Evolutionary conservation across 225 moss, liverwort and hornwort species (phyloP), one percentile per base, ranked within the genome.

Genomic region (Polytrichum formosum): DNA sequence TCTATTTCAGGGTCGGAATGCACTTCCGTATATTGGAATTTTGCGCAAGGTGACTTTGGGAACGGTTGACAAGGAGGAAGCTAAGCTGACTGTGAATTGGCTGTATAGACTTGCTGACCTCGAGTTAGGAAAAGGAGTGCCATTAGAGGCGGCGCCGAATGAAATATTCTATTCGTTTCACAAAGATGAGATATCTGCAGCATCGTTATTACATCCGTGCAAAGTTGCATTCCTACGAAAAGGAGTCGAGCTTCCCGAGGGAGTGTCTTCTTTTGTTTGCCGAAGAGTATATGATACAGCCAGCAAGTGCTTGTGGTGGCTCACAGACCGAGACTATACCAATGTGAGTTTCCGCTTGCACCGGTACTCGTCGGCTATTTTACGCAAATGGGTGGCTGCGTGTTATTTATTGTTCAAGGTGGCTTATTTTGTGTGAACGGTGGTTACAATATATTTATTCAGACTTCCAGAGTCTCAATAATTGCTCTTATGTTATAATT

Each of bases 111-210:
- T 78, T 35, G 54, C 81, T 69, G 92, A 98, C 76, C 69, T 98
- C 72, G 75, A 92, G 77, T 74, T 98, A 87, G 78, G 78, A n/a
- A 92, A 91, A 82, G 97, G 92, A 75, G 80, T 83, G 68, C 81
- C 85, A 80, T 85, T 76, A 63, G 94, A 98, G 85, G 92, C 94
- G 53, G 92, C 91, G 63, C 92, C 92, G 73, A 98, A 94, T 88
- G 94, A 98, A 73, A 92, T 98, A 63, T 98, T 98, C 71, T 98
- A 98, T 65, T 94, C 94, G 66, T 98, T 98, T 62, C 94, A 98
- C 67, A 94, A 92, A 89, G 94, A 94, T 98, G 92, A 92, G 75
- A 91, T 88, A 79, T 91, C 94, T 67, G 92, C 91, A 74, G 92
- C 92, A 68, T 83, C 91, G 37, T 76, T 92, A 18, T 80, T 94